Percentiles rank a stretch among this genome's conserved stretches.
phyloP scores from a whole-genome alignment of 257 asterid species.

The Fraxinus quadrangulata region DNA sequence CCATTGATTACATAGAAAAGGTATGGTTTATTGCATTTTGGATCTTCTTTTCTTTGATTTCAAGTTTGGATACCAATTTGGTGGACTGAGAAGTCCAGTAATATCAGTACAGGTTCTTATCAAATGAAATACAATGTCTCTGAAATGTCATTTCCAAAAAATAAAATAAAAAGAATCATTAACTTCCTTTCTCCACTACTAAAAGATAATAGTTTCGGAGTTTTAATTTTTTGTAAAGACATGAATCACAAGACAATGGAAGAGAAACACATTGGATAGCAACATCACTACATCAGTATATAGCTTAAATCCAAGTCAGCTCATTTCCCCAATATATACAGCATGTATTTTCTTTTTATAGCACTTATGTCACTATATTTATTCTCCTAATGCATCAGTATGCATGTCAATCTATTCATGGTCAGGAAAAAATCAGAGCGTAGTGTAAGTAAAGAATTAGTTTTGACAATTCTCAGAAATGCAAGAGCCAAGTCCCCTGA shows the following conservation, averaged over 20 bases:
- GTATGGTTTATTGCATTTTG: conserved; percentile 35
- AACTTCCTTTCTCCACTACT: neutral
- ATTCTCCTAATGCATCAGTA: neutral
- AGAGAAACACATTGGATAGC: neutral
- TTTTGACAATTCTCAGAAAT: too few relatives aligned
- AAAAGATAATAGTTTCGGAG: too few relatives aligned
- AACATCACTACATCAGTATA: neutral
- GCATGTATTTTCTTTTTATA: neutral
- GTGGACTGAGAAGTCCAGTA: neutral
- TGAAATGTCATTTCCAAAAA: neutral
- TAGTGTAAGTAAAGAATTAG: neutral
- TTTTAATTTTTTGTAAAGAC: neutral
- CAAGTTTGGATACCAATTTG: conserved; percentile 8
- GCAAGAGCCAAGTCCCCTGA: neutral
- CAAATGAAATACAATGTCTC: neutral
- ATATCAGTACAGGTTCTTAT: neutral
- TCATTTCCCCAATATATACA: neutral
- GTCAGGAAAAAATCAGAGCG: neutral
- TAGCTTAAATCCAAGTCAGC: neutral
- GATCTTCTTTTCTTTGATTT: conserved; percentile 16
- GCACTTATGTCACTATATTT: neutral
- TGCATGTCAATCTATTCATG: neutral
- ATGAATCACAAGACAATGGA: neutral
- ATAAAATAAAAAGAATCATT: neutral
- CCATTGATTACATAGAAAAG: conserved; percentile 83